Evolutionary conservation across 495 filamentous ascomycete species (phyloP).

Genomic region (Rhypophila decipiens): DNA sequence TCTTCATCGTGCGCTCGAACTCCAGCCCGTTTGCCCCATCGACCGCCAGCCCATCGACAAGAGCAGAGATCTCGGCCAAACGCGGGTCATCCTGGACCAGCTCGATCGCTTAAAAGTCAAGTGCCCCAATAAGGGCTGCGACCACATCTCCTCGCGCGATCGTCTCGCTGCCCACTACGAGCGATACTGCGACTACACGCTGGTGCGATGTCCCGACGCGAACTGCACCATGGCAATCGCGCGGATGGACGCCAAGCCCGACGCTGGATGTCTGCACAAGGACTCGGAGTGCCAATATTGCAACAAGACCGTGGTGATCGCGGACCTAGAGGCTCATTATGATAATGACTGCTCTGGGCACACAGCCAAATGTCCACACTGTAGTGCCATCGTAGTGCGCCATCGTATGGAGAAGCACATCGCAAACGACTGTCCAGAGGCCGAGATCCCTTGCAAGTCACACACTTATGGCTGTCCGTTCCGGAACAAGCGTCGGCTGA

Average conservation of each 20-base stretch:
- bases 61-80: conserved; percentile 16
- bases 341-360: conserved; percentile 27
- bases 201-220: conserved; percentile 55
- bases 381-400: conserved; percentile 28
- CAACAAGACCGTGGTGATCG: conserved; percentile 24
- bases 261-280: conserved; percentile 45
- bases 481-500: conserved; percentile 22
- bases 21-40: conserved; percentile 42
- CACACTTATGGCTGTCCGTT: conserved; percentile 33
- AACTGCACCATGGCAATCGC: conserved; percentile 34
- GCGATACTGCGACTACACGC: conserved; percentile 64
- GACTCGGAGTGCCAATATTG: conserved; percentile 41
- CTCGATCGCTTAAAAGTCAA: conserved; percentile 69
- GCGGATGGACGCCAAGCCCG: conserved; percentile 24
- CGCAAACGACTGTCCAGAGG: conserved; percentile 33
- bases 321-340: conserved; percentile 38
- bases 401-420: conserved; percentile 35
- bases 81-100: conserved; percentile 48
- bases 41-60: conserved; percentile 40
- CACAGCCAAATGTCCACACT: conserved; percentile 29
- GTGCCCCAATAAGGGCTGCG: conserved; percentile 68
- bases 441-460: conserved; percentile 35
- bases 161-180: conserved; percentile 68
- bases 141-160: conserved; percentile 53
- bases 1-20: conserved; percentile 52